Evolutionary conservation across 192 early-diverging fungal genomes (phyloP).

Genomic region (Hyaloraphidium curvatum): DNA sequence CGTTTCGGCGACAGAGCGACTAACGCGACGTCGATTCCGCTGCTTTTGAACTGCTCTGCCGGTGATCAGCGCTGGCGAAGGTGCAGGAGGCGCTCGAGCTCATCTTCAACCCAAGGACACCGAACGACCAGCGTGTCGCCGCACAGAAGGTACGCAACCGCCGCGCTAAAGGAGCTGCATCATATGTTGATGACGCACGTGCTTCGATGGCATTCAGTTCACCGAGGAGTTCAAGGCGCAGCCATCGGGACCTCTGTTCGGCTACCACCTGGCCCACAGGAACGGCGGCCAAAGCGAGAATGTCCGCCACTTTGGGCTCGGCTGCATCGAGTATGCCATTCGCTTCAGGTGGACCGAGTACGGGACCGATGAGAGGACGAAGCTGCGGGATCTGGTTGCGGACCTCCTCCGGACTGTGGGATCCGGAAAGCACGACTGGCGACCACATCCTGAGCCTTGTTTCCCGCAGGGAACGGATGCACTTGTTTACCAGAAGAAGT

Average conservation of each 20-base stretch:
- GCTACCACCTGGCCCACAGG: slow-evolving; percentile 29
- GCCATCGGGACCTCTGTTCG: slow-evolving; percentile 24
- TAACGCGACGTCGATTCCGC: no score
- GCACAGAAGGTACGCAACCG: slow-evolving; percentile 25
- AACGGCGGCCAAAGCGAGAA: slow-evolving; percentile 22
- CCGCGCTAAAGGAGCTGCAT: no score
- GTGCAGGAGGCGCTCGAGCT: slow-evolving; percentile 21
- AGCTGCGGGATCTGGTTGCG: slow-evolving; percentile 19
- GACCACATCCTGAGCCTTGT: slow-evolving; percentile 3
- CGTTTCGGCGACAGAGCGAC: no score
- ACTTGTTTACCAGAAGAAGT: slow-evolving; percentile 17
- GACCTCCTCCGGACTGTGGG: slow-evolving; percentile 15
- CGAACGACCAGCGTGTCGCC: slow-evolving; percentile 18
- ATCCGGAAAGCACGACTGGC: not conserved
- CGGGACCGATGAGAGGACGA: slow-evolving; percentile 9
- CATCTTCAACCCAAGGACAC: slow-evolving; percentile 21
- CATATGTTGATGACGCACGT: no score
- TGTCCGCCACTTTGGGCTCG: slow-evolving; percentile 37
- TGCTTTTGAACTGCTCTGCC: no score
- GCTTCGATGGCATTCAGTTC: slow-evolving; percentile 19
- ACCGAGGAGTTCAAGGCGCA: slow-evolving; percentile 27
- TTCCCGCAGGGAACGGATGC: slow-evolving; percentile 15
- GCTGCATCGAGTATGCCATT: slow-evolving; percentile 31
- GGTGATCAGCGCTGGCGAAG: no score
- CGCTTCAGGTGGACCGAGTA: slow-evolving; percentile 34